Evolutionary conservation across 2,329 filamentous ascomycete genomes (phyloP), one percentile per base, ranked within the genome.

Genomic region (Apiospora sp.): DNA sequence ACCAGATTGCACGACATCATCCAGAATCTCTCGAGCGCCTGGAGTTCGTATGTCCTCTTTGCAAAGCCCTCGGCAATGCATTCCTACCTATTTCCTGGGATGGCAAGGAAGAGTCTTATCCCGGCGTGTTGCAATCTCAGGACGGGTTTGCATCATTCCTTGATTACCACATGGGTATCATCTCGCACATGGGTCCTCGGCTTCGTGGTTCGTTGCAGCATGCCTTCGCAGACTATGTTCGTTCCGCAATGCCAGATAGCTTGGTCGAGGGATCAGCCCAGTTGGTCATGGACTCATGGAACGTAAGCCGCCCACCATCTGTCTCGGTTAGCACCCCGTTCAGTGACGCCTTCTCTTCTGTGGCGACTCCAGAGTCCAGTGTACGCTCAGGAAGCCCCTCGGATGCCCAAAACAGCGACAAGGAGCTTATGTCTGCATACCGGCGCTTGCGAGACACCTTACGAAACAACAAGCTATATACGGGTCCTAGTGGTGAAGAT

Each of bases 31-130:
- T 94, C 1, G 87, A 89, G 27, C 86, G 90, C 61, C 93, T 97
- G 75, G 96, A 99, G 78, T 99, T 99, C 81, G 93, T 98, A 71
- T 99, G 96, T 77, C 96, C 96, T 1, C 87, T 99, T 0, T 99
- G 96, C 86, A 99, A 99, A 83, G 97, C 96, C 4, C 87, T 99
- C 0, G 96, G 96, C 3, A 99, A 99, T 80, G 90, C 94, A 0
- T 99, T 99, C 83, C 82, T 99, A 49, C 97, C 97, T 0, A 94
- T 99, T 74, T 92, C 97, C 49, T 99, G 96, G 96, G 97, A 95
- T 80, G 93, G 93, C 37, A 92, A 97, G 79, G 94, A 97, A 77
- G 94, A 98, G 79, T 90, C 91, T 1, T 94, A 95, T 74, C 92
- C 94, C 0, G 92, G 93, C 4, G 87, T 90, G n/a, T 84, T 98